Conservation (phyloP, 1,139 yeast genomes). For the Lodderomyces elongisporus region DNA sequence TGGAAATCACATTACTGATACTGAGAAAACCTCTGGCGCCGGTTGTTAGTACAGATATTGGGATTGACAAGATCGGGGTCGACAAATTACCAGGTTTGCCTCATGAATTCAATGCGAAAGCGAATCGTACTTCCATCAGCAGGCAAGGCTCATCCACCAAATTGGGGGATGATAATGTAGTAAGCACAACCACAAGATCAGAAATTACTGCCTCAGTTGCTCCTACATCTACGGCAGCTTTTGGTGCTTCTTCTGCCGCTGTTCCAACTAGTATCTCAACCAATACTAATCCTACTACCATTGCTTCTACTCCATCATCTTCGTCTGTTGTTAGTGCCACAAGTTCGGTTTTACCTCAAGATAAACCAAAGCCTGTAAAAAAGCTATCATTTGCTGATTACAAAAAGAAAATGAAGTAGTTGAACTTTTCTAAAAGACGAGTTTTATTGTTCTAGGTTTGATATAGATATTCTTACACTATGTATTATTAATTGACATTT, state of each 20-base stretch:
- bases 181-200: neutral
- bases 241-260: no score
- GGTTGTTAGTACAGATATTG: no score
- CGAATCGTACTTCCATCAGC: neutral
- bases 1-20: conserved; percentile 9
- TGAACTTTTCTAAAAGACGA: conserved; percentile 1
- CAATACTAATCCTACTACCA: no score
- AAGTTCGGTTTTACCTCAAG: no score
- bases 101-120: neutral
- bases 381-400: conserved; percentile 82
- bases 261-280: no score
- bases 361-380: conserved; percentile 40
- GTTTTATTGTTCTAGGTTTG: neutral
- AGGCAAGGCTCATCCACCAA: neutral
- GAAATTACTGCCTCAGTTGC: neutral
- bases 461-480: no score
- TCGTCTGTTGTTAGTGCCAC: neutral
- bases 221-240: no score
- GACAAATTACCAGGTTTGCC: neutral
- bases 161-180: neutral
- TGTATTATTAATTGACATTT: no score
- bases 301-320: no score
- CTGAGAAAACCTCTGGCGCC: no score
- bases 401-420: conserved; percentile 24
- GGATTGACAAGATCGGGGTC: neutral